Conservation (phyloP, 2,329 filamentous ascomycete species). For the Colletotrichum destructivum region DNA sequence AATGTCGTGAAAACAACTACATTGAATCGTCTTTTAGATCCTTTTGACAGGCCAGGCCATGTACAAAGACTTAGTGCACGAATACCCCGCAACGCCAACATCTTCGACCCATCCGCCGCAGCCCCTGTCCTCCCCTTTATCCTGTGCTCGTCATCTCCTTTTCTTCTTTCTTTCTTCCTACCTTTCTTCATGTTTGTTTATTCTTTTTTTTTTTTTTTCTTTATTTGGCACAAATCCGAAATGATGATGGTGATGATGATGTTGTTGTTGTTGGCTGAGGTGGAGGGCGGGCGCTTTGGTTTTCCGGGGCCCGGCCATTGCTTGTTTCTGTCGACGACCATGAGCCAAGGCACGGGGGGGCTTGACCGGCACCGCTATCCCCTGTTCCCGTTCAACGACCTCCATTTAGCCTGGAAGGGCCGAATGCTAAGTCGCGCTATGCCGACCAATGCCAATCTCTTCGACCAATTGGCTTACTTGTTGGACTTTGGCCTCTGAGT, state of each 20-base stretch:
- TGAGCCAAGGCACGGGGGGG: slow-evolving; percentile 31
- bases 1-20: slow-evolving; percentile 12
- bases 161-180: neutral
- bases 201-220: too few relatives aligned
- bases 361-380: slow-evolving; percentile 34
- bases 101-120: slow-evolving; percentile 8
- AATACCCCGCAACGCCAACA: slow-evolving; percentile 36
- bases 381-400: slow-evolving; percentile 46
- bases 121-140: neutral
- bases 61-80: neutral
- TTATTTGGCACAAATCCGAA: slow-evolving; percentile 13
- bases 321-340: slow-evolving; percentile 31
- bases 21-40: slow-evolving; percentile 17
- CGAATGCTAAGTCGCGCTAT: slow-evolving; percentile 55
- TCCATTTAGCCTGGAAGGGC: slow-evolving; percentile 62
- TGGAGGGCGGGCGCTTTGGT: neutral
- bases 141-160: slow-evolving; percentile 27
- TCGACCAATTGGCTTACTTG: slow-evolving; percentile 43
- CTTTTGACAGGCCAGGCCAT: slow-evolving; percentile 12
- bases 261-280: too few relatives aligned
- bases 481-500: slow-evolving; percentile 7
- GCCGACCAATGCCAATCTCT: slow-evolving; percentile 56
- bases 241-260: neutral
- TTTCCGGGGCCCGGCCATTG: slow-evolving; percentile 24
- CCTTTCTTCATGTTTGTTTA: too few relatives aligned